Percentiles rank a stretch among this genome's conserved stretches.
phyloP scores from a whole-genome alignment of 2,329 filamentous ascomycete species.

The Nannizziopsis arthrosporioides region DNA sequence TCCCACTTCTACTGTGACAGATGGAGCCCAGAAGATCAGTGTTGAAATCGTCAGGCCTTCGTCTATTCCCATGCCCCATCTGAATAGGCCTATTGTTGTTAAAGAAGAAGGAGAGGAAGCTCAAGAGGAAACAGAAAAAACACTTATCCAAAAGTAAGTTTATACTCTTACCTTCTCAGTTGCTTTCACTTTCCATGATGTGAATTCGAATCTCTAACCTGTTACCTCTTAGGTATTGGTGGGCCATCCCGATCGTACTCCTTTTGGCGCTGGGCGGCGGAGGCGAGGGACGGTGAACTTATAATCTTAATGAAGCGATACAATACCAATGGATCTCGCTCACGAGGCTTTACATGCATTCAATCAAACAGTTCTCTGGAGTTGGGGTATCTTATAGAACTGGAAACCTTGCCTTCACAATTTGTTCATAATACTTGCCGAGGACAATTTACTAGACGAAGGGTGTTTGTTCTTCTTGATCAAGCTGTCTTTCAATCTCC shows the following conservation, averaged over 20 bases:
- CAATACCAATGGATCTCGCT: no score
- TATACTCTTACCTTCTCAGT: not conserved
- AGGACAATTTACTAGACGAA: no score
- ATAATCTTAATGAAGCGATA: not conserved
- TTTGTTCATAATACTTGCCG: no score
- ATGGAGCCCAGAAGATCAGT: constrained; percentile 13
- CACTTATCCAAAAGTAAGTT: constrained; percentile 31
- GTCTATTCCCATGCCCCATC: constrained; percentile 27
- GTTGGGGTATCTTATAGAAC: no score
- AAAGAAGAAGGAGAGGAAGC: constrained; percentile 25
- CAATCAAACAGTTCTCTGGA: no score
- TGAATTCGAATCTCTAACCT: constrained; percentile 1
- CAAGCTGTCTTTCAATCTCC: no score
- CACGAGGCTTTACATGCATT: no score
- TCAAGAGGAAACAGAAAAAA: constrained; percentile 33
- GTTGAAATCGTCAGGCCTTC: constrained; percentile 27
- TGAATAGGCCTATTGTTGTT: constrained; percentile 32
- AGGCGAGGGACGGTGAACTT: constrained; percentile 15
- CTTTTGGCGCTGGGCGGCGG: constrained; percentile 34
- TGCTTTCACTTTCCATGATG: not conserved
- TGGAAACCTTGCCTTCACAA: no score
- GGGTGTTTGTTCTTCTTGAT: no score
- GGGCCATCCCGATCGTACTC: constrained; percentile 33
- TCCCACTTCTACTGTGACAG: not conserved
- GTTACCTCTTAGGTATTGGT: constrained; percentile 34